phyloP scores from a whole-genome alignment of 1,284 basidiomycete genomes.

The Neolentinus lepideus region DNA sequence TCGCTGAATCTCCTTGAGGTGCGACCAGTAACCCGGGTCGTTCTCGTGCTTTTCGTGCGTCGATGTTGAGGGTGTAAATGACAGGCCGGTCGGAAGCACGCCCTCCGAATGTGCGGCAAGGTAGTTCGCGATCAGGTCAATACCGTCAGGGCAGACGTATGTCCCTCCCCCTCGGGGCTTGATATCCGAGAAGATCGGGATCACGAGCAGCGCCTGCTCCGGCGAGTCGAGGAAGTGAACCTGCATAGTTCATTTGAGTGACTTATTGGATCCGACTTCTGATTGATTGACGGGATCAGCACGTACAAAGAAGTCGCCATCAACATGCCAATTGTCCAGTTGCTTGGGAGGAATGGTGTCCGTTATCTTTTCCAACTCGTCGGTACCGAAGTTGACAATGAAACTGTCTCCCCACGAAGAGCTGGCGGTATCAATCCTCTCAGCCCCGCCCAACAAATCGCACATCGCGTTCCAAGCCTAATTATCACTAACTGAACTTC shows the following conservation, averaged over 20 bases:
- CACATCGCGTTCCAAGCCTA: conserved; percentile 53
- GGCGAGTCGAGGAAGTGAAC: conserved; percentile 57
- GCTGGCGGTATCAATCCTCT: conserved; percentile 41
- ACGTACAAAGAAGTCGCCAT: conserved; percentile 54
- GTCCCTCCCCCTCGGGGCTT: conserved; percentile 45
- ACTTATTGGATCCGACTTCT: neutral
- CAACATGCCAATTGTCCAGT: conserved; percentile 57
- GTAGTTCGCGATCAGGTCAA: conserved; percentile 43
- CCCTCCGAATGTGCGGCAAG: conserved; percentile 49
- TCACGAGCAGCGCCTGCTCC: conserved; percentile 53
- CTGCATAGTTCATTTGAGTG: conserved; percentile 15
- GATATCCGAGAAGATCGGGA: conserved; percentile 52
- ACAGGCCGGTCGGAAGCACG: conserved; percentile 35
- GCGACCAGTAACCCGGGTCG: conserved; percentile 36
- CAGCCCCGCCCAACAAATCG: conserved; percentile 50
- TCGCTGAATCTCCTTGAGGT: conserved; percentile 31
- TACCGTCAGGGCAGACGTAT: conserved; percentile 47
- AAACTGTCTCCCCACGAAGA: conserved; percentile 51
- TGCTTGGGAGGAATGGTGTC: conserved; percentile 29
- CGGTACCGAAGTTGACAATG: conserved; percentile 50
- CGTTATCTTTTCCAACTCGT: conserved; percentile 28
- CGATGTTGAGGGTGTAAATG: conserved; percentile 39
- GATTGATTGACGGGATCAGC: too few species aligned
- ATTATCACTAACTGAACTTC: neutral
- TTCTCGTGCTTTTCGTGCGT: conserved; percentile 25